These are phyloP conservation scores for Globisporangium okanoganense DNA, from an alignment of 352 stramenopile species.

Conservation along the genomic window DNA sequence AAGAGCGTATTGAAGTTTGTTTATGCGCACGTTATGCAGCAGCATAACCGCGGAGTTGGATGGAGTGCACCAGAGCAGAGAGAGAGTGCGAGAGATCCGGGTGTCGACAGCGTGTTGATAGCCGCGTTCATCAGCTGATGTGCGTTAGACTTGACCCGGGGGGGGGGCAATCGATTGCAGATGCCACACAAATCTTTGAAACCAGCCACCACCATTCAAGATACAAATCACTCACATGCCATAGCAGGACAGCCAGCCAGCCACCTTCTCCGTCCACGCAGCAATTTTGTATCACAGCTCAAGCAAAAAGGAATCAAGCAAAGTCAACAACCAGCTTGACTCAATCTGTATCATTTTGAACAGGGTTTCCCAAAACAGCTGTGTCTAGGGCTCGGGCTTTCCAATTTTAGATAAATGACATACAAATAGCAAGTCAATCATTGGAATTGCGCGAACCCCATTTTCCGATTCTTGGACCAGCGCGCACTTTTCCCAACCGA, in stretches of 20 bases:
- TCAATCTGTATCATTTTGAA: not conserved
- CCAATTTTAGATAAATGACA: not conserved
- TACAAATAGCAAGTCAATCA: not conserved
- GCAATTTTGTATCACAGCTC: not conserved
- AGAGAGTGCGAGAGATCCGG: not conserved
- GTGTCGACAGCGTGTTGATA: not conserved
- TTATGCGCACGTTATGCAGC: not conserved
- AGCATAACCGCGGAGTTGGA: not conserved
- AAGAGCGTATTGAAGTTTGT: not conserved
- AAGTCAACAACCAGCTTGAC: not conserved
- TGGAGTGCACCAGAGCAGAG: not conserved
- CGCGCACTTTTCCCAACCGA: not conserved
- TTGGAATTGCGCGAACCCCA: not conserved
- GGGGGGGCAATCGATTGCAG: no score
- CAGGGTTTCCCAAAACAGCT: not conserved
- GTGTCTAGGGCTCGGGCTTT: not conserved
- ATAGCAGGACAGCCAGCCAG: not conserved
- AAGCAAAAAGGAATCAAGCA: not conserved
- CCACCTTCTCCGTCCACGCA: not conserved
- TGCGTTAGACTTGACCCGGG: not conserved
- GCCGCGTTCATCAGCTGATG: not conserved
- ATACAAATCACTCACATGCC: not conserved
- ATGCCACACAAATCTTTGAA: not conserved
- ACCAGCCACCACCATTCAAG: slow-evolving; percentile 1
- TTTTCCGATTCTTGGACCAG: not conserved